phyloP scores from a whole-genome alignment of 2,329 filamentous ascomycete species.

The Aspergillus calidoustus region DNA sequence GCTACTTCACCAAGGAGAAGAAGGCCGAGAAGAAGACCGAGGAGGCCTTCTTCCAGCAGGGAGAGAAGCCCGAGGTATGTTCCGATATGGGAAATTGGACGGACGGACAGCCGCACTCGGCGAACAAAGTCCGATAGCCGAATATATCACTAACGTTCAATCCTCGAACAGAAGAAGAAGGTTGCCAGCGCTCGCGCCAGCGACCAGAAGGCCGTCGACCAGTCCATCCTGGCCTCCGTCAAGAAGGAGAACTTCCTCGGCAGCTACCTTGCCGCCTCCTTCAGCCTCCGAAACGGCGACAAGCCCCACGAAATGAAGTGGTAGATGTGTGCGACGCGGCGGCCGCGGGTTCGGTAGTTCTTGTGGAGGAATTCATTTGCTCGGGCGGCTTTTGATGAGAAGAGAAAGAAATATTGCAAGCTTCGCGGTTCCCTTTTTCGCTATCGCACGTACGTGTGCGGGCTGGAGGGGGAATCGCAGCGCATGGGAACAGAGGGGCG shows the following conservation, averaged over 20 bases:
- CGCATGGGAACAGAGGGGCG: conserved; percentile 31
- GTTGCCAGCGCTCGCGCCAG: conserved; percentile 86
- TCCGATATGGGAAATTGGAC: background rate
- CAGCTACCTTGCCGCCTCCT: conserved; percentile 92
- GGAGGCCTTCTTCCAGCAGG: conserved; percentile 99
- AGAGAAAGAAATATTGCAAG: conserved; percentile 22
- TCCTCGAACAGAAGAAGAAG: conserved; percentile 83
- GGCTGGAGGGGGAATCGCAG: conserved; percentile 23
- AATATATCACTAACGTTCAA: conserved; percentile 1
- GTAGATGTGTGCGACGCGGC: conserved; percentile 63
- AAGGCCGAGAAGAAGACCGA: conserved; percentile 89
- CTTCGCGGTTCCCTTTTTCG: conserved; percentile 32
- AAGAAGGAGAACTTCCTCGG: conserved; percentile 97
- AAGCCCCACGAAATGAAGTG: conserved; percentile 99
- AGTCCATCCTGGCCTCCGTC: conserved; percentile 90
- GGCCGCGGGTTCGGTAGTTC: conserved; percentile 48
- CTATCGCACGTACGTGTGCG: background rate
- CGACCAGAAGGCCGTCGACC: conserved; percentile 99
- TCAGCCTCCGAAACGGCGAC: conserved; percentile 99
- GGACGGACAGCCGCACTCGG: background rate
- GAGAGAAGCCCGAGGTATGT: conserved; percentile 94
- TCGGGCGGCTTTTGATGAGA: conserved; percentile 32
- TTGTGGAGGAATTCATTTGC: conserved; percentile 45
- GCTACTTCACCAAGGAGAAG: conserved; percentile 98
- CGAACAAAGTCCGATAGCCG: background rate